These are phyloP conservation scores for Nicotiana sylvestris DNA, from an alignment of 257 asterid species.

Conservation along the genomic window DNA sequence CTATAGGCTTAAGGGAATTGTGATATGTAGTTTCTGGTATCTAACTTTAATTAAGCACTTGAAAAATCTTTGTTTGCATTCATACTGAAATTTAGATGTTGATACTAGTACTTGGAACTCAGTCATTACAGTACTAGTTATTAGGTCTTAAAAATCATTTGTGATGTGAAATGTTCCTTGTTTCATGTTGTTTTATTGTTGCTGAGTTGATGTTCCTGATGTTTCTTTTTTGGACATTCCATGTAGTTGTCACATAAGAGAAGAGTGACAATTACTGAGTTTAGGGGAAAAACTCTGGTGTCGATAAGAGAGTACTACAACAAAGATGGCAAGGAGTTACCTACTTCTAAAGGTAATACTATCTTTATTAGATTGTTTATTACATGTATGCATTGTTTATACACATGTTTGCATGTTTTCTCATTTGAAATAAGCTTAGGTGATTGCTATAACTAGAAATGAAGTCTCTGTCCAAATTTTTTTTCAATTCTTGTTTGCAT, in stretches of 20 bases:
- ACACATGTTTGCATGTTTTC: neutral
- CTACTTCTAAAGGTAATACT: slow-evolving; percentile 72
- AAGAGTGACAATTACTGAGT: slow-evolving; percentile 86
- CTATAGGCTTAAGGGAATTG: neutral
- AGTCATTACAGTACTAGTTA: neutral
- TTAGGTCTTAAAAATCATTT: neutral
- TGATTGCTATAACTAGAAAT: neutral
- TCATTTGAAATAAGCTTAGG: neutral
- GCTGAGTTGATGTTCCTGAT: neutral
- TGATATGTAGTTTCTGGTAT: neutral
- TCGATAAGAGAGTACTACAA: slow-evolving; percentile 86
- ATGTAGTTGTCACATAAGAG: slow-evolving; percentile 67
- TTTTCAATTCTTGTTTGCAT: neutral
- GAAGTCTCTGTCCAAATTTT: neutral
- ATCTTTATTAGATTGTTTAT: neutral
- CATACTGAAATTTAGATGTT: neutral
- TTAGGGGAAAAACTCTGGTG: slow-evolving; percentile 77
- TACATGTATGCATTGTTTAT: neutral
- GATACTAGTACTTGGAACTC: neutral
- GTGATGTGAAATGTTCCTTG: neutral
- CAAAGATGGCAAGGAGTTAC: slow-evolving; percentile 85
- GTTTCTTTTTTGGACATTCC: neutral
- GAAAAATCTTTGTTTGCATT: neutral
- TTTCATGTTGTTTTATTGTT: neutral
- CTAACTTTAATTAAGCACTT: neutral